A percentile compares a stretch with the other conserved stretches of the same genome.
Conservation (phyloP, 768 basidiomycete species). For the Podaxis pistillaris region DNA sequence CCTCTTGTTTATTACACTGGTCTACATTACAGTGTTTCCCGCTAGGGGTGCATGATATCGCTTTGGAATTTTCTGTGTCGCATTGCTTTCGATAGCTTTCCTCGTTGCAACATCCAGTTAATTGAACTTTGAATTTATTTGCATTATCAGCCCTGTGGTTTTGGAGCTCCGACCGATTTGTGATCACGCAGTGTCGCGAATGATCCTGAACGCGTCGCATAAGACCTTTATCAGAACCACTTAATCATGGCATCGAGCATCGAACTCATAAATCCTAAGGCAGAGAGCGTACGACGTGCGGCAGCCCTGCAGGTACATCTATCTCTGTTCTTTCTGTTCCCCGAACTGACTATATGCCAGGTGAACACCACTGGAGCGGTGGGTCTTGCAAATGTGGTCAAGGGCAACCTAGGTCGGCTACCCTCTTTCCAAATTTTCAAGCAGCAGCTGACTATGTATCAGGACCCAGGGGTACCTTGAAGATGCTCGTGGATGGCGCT, state of each 20-base stretch:
- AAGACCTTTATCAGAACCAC: slow-evolving; percentile 17
- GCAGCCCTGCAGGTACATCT: slow-evolving; percentile 84
- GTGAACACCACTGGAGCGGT: slow-evolving; percentile 93
- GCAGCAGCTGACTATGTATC: neutral
- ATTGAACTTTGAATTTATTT: neutral
- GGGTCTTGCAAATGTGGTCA: slow-evolving; percentile 96
- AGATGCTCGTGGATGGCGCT: slow-evolving; percentile 98
- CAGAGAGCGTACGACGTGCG: slow-evolving; percentile 87
- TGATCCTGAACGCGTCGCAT: slow-evolving; percentile 10
- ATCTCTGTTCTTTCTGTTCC: neutral
- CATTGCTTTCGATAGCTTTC: slow-evolving; percentile 12
- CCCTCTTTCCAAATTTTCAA: neutral
- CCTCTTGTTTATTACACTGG: neutral
- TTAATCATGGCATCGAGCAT: slow-evolving; percentile 68
- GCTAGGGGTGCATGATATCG: neutral
- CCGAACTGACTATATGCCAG: slow-evolving; percentile 36
- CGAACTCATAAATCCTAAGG: slow-evolving; percentile 96
- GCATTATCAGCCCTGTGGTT: neutral
- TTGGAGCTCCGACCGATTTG: slow-evolving; percentile 13
- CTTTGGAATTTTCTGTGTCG: slow-evolving; percentile 7
- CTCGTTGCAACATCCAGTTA: slow-evolving; percentile 1
- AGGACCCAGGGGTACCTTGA: slow-evolving; percentile 97
- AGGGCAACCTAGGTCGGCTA: slow-evolving; percentile 86
- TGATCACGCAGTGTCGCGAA: slow-evolving; percentile 3
- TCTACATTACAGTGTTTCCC: slow-evolving; percentile 1